Conservation (phyloP, 768 basidiomycete genomes). For the Trametes sanguinea region DNA sequence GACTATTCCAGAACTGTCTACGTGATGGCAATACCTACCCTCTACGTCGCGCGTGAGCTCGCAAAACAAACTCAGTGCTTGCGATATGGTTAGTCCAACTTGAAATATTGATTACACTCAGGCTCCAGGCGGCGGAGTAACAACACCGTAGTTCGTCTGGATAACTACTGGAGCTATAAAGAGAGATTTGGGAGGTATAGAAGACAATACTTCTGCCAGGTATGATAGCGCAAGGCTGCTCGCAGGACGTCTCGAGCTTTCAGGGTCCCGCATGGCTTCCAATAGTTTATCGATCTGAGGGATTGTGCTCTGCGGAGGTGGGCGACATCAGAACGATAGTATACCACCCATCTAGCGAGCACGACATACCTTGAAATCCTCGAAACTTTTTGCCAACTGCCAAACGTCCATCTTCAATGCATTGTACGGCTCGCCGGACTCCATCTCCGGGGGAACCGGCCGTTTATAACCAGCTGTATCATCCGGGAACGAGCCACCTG, state of each 20-base stretch:
- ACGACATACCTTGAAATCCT: slow-evolving; percentile 13
- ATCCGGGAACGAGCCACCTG: background rate
- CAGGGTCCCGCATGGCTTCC: background rate
- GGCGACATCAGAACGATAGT: too few species aligned
- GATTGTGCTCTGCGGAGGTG: background rate
- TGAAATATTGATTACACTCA: too few species aligned
- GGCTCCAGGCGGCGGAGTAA: too few species aligned
- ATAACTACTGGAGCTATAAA: too few species aligned
- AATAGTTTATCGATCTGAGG: background rate
- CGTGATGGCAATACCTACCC: too few species aligned
- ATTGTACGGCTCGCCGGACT: slow-evolving; percentile 24
- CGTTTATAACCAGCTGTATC: slow-evolving; percentile 20
- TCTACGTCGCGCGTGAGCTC: too few species aligned
- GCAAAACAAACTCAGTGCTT: too few species aligned
- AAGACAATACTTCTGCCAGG: too few species aligned
- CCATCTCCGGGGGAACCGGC: slow-evolving; percentile 29
- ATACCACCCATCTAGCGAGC: background rate
- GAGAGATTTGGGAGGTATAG: too few species aligned
- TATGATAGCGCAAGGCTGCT: background rate
- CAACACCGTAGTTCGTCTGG: too few species aligned
- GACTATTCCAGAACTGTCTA: too few species aligned
- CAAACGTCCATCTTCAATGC: slow-evolving; percentile 35
- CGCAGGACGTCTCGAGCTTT: background rate
- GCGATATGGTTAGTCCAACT: too few species aligned
- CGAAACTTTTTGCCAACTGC: slow-evolving; percentile 29